Conservation (phyloP, 192 early-diverging fungal genomes). For the Funneliformis mosseae region DNA sequence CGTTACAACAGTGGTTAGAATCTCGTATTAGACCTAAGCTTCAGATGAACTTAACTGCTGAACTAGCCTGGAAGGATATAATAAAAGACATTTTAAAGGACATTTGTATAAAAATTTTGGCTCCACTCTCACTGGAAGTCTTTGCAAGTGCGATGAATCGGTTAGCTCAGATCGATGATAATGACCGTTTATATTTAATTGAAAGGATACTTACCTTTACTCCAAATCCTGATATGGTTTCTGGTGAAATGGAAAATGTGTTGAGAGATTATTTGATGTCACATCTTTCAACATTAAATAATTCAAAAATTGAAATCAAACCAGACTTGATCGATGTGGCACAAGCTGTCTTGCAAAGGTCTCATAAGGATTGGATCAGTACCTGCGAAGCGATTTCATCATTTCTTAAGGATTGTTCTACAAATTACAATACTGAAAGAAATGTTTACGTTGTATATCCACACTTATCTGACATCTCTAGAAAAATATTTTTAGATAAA, state of each 20-base stretch:
- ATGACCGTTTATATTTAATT: background rate
- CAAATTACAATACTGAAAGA: slow-evolving; percentile 24
- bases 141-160: slow-evolving; percentile 29
- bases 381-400: slow-evolving; percentile 18
- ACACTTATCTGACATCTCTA: slow-evolving; percentile 10
- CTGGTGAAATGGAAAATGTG: background rate
- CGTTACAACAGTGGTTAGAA: slow-evolving; percentile 23
- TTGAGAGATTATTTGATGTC: slow-evolving; percentile 1
- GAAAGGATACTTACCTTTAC: slow-evolving; percentile 17
- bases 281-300: background rate
- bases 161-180: slow-evolving; percentile 7
- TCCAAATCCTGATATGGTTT: slow-evolving; percentile 13
- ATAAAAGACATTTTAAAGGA: slow-evolving; percentile 33
- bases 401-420: slow-evolving; percentile 31
- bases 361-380: slow-evolving; percentile 31
- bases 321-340: slow-evolving; percentile 6
- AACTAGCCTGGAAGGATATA: slow-evolving; percentile 25
- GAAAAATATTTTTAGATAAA: slow-evolving; percentile 20
- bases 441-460: slow-evolving; percentile 23
- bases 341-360: slow-evolving; percentile 13
- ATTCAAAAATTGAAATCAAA: slow-evolving; percentile 13
- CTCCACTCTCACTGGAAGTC: background rate
- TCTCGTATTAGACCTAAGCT: slow-evolving; percentile 25
- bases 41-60: background rate
- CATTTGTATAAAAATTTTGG: slow-evolving; percentile 17